These are phyloP conservation scores for Fusarium citri DNA, from an alignment of 2,329 filamentous ascomycete species.

Conservation along the genomic window DNA sequence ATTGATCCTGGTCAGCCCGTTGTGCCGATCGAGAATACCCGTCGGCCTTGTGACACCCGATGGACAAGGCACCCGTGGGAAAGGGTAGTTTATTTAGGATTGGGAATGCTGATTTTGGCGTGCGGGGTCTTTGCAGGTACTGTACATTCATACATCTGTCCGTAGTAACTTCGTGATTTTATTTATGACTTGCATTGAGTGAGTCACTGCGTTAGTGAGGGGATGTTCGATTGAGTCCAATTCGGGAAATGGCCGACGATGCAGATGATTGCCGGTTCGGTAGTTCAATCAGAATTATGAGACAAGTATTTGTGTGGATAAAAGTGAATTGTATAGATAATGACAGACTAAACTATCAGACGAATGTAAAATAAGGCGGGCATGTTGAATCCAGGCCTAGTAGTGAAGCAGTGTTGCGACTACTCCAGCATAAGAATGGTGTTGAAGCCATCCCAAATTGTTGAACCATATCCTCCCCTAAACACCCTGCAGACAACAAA, in stretches of 20 bases:
- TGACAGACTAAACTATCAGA: constrained; percentile 12
- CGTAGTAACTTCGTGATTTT: too few relatives aligned
- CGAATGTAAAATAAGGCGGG: constrained; percentile 23
- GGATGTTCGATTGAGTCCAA: neutral
- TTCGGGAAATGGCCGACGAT: neutral
- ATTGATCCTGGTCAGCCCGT: constrained; percentile 5
- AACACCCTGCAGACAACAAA: neutral
- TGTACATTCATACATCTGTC: neutral
- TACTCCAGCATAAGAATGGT: neutral
- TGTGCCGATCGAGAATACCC: constrained; percentile 14
- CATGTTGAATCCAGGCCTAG: constrained; percentile 27
- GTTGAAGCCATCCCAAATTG: constrained; percentile 21
- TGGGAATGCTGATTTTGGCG: neutral
- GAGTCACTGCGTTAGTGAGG: constrained; percentile 1
- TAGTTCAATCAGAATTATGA: neutral
- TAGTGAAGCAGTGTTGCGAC: constrained; percentile 25
- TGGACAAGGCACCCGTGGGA: constrained; percentile 28
- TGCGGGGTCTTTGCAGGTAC: neutral
- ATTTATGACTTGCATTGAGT: neutral
- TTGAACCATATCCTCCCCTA: constrained; percentile 15
- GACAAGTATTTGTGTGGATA: neutral
- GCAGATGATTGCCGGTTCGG: neutral
- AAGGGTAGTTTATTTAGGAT: constrained; percentile 1
- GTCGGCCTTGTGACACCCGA: constrained; percentile 28
- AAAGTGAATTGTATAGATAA: neutral